These are phyloP conservation scores for Claviceps capensis DNA, from an alignment of 2,329 filamentous ascomycete genomes.

Conservation along the genomic window DNA sequence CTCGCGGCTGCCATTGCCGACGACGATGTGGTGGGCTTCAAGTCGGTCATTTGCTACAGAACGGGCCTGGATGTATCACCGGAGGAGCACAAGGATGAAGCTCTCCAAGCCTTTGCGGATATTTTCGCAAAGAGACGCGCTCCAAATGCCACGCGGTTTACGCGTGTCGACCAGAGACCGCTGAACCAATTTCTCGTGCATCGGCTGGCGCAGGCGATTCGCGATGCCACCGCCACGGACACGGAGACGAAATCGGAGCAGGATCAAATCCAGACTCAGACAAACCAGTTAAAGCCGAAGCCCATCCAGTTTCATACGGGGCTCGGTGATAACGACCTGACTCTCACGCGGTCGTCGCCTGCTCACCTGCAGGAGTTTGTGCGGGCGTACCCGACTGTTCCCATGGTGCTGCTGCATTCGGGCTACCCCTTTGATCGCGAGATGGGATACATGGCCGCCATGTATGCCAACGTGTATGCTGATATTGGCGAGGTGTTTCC, in stretches of 20 bases:
- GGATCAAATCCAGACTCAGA: no score
- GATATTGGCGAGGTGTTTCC: constrained; percentile 79
- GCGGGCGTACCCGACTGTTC: constrained; percentile 50
- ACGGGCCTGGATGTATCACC: constrained; percentile 51
- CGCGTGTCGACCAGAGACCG: constrained; percentile 45
- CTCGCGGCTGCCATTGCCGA: constrained; percentile 49
- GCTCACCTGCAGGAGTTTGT: constrained; percentile 64
- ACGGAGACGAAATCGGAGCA: constrained; percentile 15
- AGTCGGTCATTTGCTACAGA: constrained; percentile 71
- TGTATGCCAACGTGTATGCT: constrained; percentile 68
- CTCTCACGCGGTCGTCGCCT: constrained; percentile 55
- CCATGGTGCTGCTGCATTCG: constrained; percentile 67
- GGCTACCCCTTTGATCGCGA: constrained; percentile 72
- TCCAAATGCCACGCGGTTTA: constrained; percentile 20
- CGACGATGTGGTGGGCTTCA: constrained; percentile 62
- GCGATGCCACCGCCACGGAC: constrained; percentile 18
- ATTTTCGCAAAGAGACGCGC: constrained; percentile 18
- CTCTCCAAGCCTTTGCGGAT: constrained; percentile 23
- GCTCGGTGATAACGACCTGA: constrained; percentile 67
- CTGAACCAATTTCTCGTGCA: constrained; percentile 61
- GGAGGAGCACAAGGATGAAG: constrained; percentile 27
- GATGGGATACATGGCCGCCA: constrained; percentile 62
- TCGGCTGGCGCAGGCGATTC: constrained; percentile 44
- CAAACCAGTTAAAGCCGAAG: constrained; percentile 27
- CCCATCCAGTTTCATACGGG: constrained; percentile 77